Conservation (phyloP, 2,329 filamentous ascomycete genomes). For the Epichloe gansuensis region DNA sequence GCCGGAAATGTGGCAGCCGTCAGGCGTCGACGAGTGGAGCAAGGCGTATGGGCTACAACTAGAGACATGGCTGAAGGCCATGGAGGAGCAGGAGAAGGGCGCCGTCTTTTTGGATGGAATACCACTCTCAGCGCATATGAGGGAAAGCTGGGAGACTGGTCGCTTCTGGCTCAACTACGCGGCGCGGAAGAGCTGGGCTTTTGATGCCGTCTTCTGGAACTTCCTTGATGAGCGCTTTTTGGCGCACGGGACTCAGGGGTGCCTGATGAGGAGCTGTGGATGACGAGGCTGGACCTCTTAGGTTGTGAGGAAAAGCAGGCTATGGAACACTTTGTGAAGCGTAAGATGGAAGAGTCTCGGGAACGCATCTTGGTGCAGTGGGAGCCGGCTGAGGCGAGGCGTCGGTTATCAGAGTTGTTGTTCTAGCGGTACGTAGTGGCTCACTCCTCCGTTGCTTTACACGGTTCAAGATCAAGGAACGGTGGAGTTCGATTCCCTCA, state of each 20-base stretch:
- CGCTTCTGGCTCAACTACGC: slow-evolving; percentile 23
- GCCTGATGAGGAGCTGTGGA: neutral
- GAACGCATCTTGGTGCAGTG: too few relatives aligned
- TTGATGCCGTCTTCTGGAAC: slow-evolving; percentile 26
- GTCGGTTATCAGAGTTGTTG: too few relatives aligned
- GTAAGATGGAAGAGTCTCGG: slow-evolving; percentile 5
- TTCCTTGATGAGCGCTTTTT: slow-evolving; percentile 22
- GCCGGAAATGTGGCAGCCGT: slow-evolving; percentile 19
- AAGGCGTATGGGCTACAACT: slow-evolving; percentile 20
- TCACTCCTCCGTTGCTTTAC: too few relatives aligned
- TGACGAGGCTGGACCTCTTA: slow-evolving; percentile 13
- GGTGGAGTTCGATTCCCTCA: too few relatives aligned
- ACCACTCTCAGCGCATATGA: slow-evolving; percentile 14
- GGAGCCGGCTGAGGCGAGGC: too few relatives aligned
- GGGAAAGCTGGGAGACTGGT: slow-evolving; percentile 22
- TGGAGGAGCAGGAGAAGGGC: too few relatives aligned
- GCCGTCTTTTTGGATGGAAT: slow-evolving; percentile 12
- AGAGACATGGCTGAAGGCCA: slow-evolving; percentile 17
- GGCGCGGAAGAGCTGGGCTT: slow-evolving; percentile 24
- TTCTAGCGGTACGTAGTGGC: too few relatives aligned
- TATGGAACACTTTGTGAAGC: slow-evolving; percentile 16
- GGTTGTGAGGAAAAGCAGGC: slow-evolving; percentile 8
- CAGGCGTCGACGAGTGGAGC: slow-evolving; percentile 19
- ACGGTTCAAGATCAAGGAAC: too few relatives aligned
- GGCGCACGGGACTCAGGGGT: slow-evolving; percentile 11